These are phyloP conservation scores for Clarireedia monteithiana DNA, from an alignment of 2,329 filamentous ascomycete species.

Conservation along the genomic window DNA sequence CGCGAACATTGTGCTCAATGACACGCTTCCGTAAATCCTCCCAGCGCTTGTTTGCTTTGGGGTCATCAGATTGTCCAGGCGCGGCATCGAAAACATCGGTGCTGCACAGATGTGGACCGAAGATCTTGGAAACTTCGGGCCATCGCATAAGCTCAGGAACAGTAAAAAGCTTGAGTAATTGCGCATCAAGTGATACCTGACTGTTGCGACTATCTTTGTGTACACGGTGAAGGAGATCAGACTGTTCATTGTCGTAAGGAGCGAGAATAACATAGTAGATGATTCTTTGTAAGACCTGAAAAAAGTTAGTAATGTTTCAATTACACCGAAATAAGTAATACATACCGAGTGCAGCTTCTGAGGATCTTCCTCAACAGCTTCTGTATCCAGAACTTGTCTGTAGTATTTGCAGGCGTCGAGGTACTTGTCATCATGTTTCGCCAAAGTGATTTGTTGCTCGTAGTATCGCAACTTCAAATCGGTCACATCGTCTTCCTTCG, in stretches of 20 bases:
- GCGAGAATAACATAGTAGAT: constrained; percentile 97
- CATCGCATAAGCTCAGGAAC: constrained; percentile 96
- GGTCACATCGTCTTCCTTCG: constrained; percentile 81
- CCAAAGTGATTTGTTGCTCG: constrained; percentile 91
- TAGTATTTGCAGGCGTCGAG: constrained; percentile 98
- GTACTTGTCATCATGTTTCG: constrained; percentile 97
- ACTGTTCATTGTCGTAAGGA: constrained; percentile 97
- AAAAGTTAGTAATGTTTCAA: constrained; percentile 13
- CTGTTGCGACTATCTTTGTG: constrained; percentile 75
- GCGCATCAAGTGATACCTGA: constrained; percentile 69
- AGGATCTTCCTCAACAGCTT: constrained; percentile 86
- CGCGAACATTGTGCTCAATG: constrained; percentile 97
- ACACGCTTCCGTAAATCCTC: constrained; percentile 94
- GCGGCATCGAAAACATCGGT: constrained; percentile 83
- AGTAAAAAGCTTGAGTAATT: constrained; percentile 89
- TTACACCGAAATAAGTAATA: neutral
- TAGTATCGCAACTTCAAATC: constrained; percentile 95
- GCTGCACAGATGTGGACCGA: constrained; percentile 76
- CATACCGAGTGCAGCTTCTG: constrained; percentile 77
- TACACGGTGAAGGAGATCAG: constrained; percentile 91
- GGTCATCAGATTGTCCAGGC: constrained; percentile 57
- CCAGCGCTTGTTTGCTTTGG: constrained; percentile 81
- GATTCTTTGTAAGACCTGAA: constrained; percentile 79
- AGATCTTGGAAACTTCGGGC: constrained; percentile 85
- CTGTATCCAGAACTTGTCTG: constrained; percentile 90